A percentile compares a stretch with the other conserved stretches of the same genome.
These are phyloP conservation scores for Phoma sp. DNA, from an alignment of 2,329 filamentous ascomycete genomes.

Conservation along the genomic window DNA sequence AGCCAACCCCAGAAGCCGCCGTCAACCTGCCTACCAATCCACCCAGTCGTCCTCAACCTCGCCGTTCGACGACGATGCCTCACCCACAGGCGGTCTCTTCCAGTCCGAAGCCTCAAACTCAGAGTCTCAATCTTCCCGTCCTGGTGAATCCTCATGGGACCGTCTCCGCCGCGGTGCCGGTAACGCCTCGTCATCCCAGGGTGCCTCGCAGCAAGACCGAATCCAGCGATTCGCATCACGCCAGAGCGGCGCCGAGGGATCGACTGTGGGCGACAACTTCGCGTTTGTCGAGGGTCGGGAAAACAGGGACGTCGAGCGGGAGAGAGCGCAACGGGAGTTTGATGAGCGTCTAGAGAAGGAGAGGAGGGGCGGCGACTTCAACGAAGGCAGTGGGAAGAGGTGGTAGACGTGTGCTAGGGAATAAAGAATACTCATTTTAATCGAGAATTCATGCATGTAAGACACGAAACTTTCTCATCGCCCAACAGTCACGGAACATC, in stretches of 20 bases:
- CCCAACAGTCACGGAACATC: too few relatives aligned
- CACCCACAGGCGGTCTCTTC: constrained; percentile 47
- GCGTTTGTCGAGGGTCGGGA: constrained; percentile 53
- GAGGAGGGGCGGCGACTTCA: constrained; percentile 54
- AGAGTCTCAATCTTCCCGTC: constrained; percentile 20
- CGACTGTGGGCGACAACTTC: constrained; percentile 52
- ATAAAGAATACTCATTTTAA: too few relatives aligned
- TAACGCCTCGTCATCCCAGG: constrained; percentile 19
- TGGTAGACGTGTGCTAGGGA: constrained; percentile 29
- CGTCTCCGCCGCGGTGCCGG: constrained; percentile 48
- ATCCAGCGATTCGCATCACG: constrained; percentile 25
- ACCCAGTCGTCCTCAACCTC: constrained; percentile 12
- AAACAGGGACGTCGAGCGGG: constrained; percentile 52
- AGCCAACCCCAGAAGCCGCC: constrained; percentile 12
- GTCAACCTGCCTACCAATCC: constrained; percentile 14
- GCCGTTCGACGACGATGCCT: constrained; percentile 41
- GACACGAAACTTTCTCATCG: too few relatives aligned
- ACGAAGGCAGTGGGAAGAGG: constrained; percentile 33
- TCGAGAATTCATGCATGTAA: too few relatives aligned
- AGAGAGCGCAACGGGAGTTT: constrained; percentile 58
- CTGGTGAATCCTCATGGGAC: constrained; percentile 54
- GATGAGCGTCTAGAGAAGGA: constrained; percentile 58
- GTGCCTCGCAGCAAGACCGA: constrained; percentile 16
- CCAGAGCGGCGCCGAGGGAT: constrained; percentile 37
- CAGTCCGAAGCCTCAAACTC: constrained; percentile 34